Base-by-base conservation (phyloP, 805 yeast species). In the Hanseniaspora nectarophila region DNA sequence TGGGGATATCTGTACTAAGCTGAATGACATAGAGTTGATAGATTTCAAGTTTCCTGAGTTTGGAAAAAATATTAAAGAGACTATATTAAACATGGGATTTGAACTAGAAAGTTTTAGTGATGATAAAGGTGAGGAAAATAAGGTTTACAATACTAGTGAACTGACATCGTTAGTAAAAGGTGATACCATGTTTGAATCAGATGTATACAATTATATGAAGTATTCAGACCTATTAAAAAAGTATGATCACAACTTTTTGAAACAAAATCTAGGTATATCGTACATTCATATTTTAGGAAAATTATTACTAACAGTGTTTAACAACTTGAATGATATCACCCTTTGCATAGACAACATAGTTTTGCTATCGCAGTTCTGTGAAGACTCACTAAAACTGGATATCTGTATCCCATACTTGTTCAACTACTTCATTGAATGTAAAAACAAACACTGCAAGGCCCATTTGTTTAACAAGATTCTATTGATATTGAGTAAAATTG, bases 301-400 rank as follows among this genome's bases (percentile, higher is more conserved):
- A 20, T 12, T 60, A 3, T 24, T 66, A 23, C 12, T 7, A 46
- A 67, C 48, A 61, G 57, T 45, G 24, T 37, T 63, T 8, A 54
- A 42, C 5, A 55, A 60, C 8, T 54, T 57, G 6, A 48, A 48
- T 1, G 56, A 57, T 5, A 59, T 61, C 44, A 40, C 57, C 12
- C 76, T 78, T 59, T 90, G 89, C 0, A 73, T 94, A 56, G 92
- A 87, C 60, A 66, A 89, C 56, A 74, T 92, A 0, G 63, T 85
- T 8, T 84, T 86, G 0, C 71, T 90, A 18, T 77, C 90, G 1
- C 95, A 85, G 60, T 75, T 78, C 54, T 70, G 87, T 1, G 76
- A 77, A 23, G 97, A 92, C 62, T 95, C 85, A 53, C 81, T 80
- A 15, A 90, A 88, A 62, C 69, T 92, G 37, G 97, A 92, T 63